Evolutionary conservation across 345 rosid species (phyloP).

Genomic region (Eucalyptus viminalis): DNA sequence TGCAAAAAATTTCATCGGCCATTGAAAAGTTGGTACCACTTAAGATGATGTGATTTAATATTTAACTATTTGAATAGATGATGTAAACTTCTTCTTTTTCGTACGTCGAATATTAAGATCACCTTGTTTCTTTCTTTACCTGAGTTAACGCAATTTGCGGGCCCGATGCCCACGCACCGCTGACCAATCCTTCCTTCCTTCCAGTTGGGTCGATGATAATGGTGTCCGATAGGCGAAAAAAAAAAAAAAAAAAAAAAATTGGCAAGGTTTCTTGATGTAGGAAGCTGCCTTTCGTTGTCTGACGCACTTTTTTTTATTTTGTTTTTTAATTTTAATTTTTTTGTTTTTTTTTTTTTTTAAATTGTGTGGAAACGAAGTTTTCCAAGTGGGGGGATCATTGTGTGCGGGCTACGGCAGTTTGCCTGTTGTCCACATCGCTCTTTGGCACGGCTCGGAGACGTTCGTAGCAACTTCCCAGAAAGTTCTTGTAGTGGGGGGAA

Average conservation of each 20-base stretch:
- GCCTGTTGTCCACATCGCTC: no score
- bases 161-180: no score
- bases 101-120: not conserved
- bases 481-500: not conserved
- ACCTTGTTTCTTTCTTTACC: not conserved
- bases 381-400: not conserved
- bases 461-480: not conserved
- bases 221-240: not conserved
- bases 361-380: not conserved
- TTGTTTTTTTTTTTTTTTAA: not conserved
- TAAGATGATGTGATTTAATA: not conserved
- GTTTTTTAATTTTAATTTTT: no score
- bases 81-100: no score
- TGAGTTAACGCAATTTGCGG: no score
- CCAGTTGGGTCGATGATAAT: not conserved
- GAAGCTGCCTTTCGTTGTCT: not conserved
- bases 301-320: not conserved
- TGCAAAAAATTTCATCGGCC: not conserved
- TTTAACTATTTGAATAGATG: no score
- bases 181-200: not conserved
- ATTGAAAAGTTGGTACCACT: no score
- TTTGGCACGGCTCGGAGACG: not conserved
- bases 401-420: not conserved
- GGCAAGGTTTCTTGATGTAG: not conserved
- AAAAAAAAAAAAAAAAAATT: rapidly evolving